Percentiles rank a stretch among this genome's conserved stretches.
Conservation (phyloP, 1,284 basidiomycete genomes). For the Ceratobasidium sp. region DNA sequence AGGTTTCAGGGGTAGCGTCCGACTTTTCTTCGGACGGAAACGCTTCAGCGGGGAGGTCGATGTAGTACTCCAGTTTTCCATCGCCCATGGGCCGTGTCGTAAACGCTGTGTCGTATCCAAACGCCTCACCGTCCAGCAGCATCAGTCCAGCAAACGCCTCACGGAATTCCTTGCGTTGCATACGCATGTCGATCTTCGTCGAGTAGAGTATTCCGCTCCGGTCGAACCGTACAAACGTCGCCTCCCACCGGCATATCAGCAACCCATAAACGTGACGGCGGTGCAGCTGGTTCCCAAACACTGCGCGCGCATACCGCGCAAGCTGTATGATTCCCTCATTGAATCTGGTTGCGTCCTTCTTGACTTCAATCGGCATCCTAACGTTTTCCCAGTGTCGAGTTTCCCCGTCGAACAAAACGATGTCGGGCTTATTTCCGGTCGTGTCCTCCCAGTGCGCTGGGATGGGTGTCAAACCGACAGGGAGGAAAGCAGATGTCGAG, state of each 20-base stretch:
- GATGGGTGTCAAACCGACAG: background rate
- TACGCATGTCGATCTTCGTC: background rate
- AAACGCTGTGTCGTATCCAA: conserved; percentile 29
- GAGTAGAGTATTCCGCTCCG: conserved; percentile 26
- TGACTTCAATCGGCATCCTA: background rate
- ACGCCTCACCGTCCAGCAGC: conserved; percentile 10
- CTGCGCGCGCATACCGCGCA: conserved; percentile 27
- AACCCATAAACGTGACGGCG: conserved; percentile 24
- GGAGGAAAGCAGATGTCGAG: too few relatives aligned
- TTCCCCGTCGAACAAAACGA: conserved; percentile 12
- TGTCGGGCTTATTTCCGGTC: background rate
- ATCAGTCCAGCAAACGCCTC: conserved; percentile 17
- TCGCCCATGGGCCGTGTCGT: background rate
- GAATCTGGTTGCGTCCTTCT: too few relatives aligned
- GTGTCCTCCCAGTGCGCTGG: background rate
- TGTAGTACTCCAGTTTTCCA: conserved; percentile 11
- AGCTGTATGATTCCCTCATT: conserved; percentile 18
- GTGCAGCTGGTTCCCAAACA: conserved; percentile 26
- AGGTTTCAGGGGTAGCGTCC: background rate
- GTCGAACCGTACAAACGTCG: conserved; percentile 29
- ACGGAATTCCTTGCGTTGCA: background rate
- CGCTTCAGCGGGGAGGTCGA: conserved; percentile 21
- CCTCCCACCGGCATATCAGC: background rate
- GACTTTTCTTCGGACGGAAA: conserved; percentile 8
- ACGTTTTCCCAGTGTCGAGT: background rate